Base-by-base conservation (phyloP, 306 rosid genomes). In the Urtica urens region DNA sequence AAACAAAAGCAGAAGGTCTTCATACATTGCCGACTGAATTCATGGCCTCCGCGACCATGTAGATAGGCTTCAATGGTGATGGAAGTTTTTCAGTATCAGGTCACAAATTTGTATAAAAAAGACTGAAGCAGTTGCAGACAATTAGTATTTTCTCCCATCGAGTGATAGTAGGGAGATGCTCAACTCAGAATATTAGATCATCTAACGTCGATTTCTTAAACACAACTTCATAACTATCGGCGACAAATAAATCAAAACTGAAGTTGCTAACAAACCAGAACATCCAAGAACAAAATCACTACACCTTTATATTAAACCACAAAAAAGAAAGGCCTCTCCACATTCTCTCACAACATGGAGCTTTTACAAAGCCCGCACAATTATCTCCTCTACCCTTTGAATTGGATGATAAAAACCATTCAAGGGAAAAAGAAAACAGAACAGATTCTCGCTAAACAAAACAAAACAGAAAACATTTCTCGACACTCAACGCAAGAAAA, bases 351-450 rank as follows among this genome's bases (percentile, higher is more conserved):
- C 49, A 65, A 64, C 63, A 58, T 49, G 42, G 71, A 49, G 53
- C 57, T 55, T 63, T 42, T 9, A n/a, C 29, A 45, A 51, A 58
- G 66, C 66, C 71, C 73, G 68, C 69, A 68, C 73, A 68, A 38
- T 81, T 46, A 6, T 86, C 88, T 92, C 64, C 75, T n/a, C n/a
- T n/a, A n/a, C n/a, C n/a, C n/a, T n/a, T 65, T 49, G 81, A 76
- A 74, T 57, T 73, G 82, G 80, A 65, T 65, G 53, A 66, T 64
- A 76, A 84, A 70, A 68, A 57, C 70, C 72, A 81, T 65, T 69
- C 93, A 72, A 72, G 75, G 39, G 77, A 59, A 51, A 62, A 68
- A 38, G 48, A 44, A 63, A n/a, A n/a, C n/a, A n/a, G n/a, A n/a
- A 62, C 70, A 46, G 49, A 71, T 62, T 44, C 66, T 59, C 53